These are phyloP conservation scores for Platanus orientalis DNA, from an alignment of 164 flowering plant genomes.

Conservation along the genomic window DNA sequence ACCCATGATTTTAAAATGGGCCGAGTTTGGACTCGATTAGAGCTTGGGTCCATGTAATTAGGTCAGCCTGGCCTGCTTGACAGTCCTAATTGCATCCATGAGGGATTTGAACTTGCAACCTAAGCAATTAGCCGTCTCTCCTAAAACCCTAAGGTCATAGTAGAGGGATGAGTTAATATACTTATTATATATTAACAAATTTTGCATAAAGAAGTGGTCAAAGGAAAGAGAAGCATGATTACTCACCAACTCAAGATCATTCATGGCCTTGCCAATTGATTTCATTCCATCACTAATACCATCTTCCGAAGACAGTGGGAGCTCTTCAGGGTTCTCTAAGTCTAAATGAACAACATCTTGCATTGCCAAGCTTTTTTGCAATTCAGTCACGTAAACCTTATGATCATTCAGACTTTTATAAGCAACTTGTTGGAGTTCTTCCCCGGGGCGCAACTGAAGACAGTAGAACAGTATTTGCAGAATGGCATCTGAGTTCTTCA, in stretches of 20 bases:
- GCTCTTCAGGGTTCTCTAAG: slow-evolving; percentile 29
- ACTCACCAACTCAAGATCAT: slow-evolving; percentile 68
- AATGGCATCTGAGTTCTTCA: slow-evolving; percentile 65
- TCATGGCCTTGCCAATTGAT: slow-evolving; percentile 21
- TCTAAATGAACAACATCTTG: slow-evolving; percentile 26
- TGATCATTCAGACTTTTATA: slow-evolving; percentile 45
- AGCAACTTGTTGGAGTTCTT: slow-evolving; percentile 23
- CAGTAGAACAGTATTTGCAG: slow-evolving; percentile 61
- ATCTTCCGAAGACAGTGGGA: slow-evolving; percentile 40
- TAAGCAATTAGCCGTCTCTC: no score
- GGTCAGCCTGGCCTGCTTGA: no score
- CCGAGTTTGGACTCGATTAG: no score
- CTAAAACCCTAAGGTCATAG: no score
- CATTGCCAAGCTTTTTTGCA: slow-evolving; percentile 33
- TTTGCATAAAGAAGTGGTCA: neutral
- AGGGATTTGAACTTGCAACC: no score
- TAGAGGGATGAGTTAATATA: no score
- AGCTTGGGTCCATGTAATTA: no score
- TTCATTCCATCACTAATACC: slow-evolving; percentile 12
- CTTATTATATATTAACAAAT: no score
- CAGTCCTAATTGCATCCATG: no score
- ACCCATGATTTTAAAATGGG: no score
- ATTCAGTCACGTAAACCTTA: slow-evolving; percentile 29
- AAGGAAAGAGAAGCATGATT: neutral
- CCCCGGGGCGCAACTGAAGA: slow-evolving; percentile 35